A percentile compares a stretch with the other conserved stretches of the same genome.
These are phyloP conservation scores for Hypoxylon perforatum DNA, from an alignment of 495 filamentous ascomycete species.

Conservation along the genomic window DNA sequence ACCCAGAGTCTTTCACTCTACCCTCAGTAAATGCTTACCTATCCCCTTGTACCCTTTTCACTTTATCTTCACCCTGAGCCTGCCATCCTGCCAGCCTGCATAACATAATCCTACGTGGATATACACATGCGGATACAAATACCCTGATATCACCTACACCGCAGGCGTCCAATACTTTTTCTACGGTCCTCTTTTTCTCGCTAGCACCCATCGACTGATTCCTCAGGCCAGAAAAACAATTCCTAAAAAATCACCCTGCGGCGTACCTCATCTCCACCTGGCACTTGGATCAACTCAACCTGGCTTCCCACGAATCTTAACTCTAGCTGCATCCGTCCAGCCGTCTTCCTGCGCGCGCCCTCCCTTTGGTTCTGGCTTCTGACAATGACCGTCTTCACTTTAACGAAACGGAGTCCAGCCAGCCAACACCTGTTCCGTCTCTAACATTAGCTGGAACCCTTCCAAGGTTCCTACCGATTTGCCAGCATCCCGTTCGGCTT, in stretches of 20 bases:
- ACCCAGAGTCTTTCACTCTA: neutral
- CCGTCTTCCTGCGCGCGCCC: neutral
- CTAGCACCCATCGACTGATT: slow-evolving; percentile 27
- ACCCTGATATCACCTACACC: slow-evolving; percentile 41
- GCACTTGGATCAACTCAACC: slow-evolving; percentile 41
- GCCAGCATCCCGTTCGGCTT: slow-evolving; percentile 13
- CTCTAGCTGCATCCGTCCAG: slow-evolving; percentile 40
- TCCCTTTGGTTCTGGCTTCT: slow-evolving; percentile 33
- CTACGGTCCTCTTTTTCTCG: slow-evolving; percentile 25
- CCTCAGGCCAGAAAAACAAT: slow-evolving; percentile 11
- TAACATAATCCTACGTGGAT: slow-evolving; percentile 16
- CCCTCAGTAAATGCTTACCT: slow-evolving; percentile 1
- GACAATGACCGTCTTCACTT: slow-evolving; percentile 48
- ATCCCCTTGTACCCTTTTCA: neutral
- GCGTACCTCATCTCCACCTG: slow-evolving; percentile 32
- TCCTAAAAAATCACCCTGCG: slow-evolving; percentile 6
- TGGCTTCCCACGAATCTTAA: slow-evolving; percentile 42
- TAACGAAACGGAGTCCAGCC: slow-evolving; percentile 37
- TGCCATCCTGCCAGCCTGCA: neutral
- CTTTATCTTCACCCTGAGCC: neutral
- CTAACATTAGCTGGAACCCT: slow-evolving; percentile 50
- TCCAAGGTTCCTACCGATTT: slow-evolving; percentile 47
- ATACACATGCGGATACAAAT: slow-evolving; percentile 37
- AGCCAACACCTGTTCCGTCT: slow-evolving; percentile 37
- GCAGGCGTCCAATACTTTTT: slow-evolving; percentile 27